Conservation (phyloP, 129 eudicot genomes). For the Oenanthe sinensis region DNA sequence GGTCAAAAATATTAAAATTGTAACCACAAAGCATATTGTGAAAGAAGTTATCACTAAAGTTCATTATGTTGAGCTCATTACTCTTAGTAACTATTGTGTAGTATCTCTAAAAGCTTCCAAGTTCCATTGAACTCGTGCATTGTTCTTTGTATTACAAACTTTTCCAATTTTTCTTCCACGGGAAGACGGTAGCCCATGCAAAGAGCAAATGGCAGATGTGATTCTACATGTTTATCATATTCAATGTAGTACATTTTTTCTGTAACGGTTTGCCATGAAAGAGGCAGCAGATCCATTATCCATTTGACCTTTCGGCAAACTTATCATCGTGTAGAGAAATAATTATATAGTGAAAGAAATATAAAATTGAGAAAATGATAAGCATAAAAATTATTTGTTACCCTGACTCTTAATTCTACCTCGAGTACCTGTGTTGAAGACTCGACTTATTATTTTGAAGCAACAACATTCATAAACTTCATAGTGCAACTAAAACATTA, state of each 20-base stretch:
- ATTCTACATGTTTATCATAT: neutral
- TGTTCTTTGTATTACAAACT: neutral
- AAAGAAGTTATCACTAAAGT: too few species aligned
- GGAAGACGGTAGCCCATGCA: neutral
- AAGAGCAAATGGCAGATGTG: neutral
- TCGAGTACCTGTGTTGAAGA: too few species aligned
- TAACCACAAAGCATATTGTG: neutral
- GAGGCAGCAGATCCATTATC: neutral
- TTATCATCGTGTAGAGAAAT: neutral
- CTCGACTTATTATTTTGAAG: too few species aligned
- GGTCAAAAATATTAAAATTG: neutral
- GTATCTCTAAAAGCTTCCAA: neutral
- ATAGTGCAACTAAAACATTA: too few species aligned
- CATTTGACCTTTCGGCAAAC: neutral
- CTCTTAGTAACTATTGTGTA: neutral
- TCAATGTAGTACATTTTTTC: neutral
- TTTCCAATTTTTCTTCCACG: too few species aligned
- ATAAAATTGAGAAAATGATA: neutral
- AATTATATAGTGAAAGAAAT: too few species aligned
- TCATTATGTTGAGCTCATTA: too few species aligned
- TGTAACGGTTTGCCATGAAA: neutral
- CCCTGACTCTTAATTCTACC: too few species aligned
- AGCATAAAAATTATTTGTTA: neutral
- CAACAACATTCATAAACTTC: too few species aligned
- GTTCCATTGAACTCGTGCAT: neutral